These are phyloP conservation scores for Blastobotrys mokoenaii DNA, from an alignment of 805 yeast genomes.

Conservation along the genomic window DNA sequence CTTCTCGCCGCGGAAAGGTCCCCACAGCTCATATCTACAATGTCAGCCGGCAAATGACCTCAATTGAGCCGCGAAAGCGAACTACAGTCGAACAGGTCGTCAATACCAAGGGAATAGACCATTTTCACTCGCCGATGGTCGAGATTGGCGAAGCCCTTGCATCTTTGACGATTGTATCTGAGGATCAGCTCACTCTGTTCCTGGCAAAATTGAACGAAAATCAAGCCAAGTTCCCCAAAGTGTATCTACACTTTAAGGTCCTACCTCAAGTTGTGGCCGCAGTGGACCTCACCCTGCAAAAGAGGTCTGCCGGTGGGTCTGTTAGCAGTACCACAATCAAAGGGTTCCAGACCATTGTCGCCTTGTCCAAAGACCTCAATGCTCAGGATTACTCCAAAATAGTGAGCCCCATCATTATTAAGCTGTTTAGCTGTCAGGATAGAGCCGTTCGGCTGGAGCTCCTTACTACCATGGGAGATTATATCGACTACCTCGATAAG, in stretches of 20 bases:
- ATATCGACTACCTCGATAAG: slow-evolving; percentile 42
- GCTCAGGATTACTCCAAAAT: slow-evolving; percentile 32
- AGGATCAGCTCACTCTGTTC: slow-evolving; percentile 44
- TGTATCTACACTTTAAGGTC: slow-evolving; percentile 50
- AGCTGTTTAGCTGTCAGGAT: slow-evolving; percentile 58
- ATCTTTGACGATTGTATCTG: slow-evolving; percentile 45
- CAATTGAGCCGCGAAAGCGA: slow-evolving; percentile 11
- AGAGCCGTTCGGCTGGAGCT: slow-evolving; percentile 70
- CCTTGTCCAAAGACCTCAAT: slow-evolving; percentile 25
- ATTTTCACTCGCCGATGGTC: slow-evolving; percentile 39
- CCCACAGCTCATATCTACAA: slow-evolving; percentile 12
- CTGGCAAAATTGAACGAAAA: slow-evolving; percentile 30
- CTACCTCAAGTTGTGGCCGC: slow-evolving; percentile 62
- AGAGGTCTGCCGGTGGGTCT: slow-evolving; percentile 24
- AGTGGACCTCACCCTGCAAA: slow-evolving; percentile 11
- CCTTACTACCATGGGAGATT: slow-evolving; percentile 52
- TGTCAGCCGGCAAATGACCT: slow-evolving; percentile 9
- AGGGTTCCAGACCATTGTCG: slow-evolving; percentile 25
- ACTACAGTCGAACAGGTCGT: slow-evolving; percentile 12
- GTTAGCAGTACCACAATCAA: slow-evolving; percentile 17
- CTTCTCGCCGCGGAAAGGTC: slow-evolving; percentile 7
- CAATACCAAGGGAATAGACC: slow-evolving; percentile 14
- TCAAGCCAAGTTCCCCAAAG: slow-evolving; percentile 33
- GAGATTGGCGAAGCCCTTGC: slow-evolving; percentile 44
- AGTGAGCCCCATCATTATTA: slow-evolving; percentile 56